Percentiles rank a stretch among this genome's conserved stretches.
Evolutionary conservation across 768 basidiomycete genomes (phyloP).

Genomic region (Paxillus involutus): DNA sequence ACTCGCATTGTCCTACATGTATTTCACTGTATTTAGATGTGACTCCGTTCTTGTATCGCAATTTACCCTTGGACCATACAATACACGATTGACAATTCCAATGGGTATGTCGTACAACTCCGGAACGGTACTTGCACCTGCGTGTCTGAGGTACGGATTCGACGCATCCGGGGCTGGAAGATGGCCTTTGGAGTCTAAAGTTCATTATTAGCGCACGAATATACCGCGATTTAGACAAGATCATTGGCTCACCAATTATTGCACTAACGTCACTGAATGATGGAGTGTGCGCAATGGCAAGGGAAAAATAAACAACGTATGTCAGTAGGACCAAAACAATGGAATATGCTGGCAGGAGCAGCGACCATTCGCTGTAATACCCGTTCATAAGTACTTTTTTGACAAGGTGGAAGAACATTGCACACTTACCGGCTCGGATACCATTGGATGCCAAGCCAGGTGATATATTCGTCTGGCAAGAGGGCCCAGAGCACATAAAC

Average conservation of each 20-base stretch:
- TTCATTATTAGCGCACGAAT: constrained; percentile 11
- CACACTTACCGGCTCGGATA: constrained; percentile 76
- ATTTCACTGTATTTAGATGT: constrained; percentile 18
- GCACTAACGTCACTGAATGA: constrained; percentile 63
- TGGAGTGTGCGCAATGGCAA: constrained; percentile 74
- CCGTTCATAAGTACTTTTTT: background rate
- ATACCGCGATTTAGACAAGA: constrained; percentile 8
- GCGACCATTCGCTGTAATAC: constrained; percentile 72
- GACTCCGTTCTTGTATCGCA: constrained; percentile 10
- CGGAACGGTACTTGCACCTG: constrained; percentile 48
- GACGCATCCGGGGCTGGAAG: constrained; percentile 38
- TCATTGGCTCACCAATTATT: constrained; percentile 55
- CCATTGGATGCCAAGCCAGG: constrained; percentile 71
- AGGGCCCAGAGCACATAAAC: constrained; percentile 80
- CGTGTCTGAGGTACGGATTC: constrained; percentile 51
- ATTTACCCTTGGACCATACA: constrained; percentile 43
- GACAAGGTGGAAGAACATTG: background rate
- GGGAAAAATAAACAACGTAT: constrained; percentile 73
- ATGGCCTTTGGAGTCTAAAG: constrained; percentile 56
- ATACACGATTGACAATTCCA: constrained; percentile 73
- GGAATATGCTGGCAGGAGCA: constrained; percentile 79
- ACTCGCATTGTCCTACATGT: constrained; percentile 5
- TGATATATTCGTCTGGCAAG: constrained; percentile 69
- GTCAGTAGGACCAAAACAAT: constrained; percentile 70
- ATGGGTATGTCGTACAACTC: constrained; percentile 83